Base-by-base conservation (phyloP, 192 early-diverging fungal species). In the Coemansia sp. region DNA sequence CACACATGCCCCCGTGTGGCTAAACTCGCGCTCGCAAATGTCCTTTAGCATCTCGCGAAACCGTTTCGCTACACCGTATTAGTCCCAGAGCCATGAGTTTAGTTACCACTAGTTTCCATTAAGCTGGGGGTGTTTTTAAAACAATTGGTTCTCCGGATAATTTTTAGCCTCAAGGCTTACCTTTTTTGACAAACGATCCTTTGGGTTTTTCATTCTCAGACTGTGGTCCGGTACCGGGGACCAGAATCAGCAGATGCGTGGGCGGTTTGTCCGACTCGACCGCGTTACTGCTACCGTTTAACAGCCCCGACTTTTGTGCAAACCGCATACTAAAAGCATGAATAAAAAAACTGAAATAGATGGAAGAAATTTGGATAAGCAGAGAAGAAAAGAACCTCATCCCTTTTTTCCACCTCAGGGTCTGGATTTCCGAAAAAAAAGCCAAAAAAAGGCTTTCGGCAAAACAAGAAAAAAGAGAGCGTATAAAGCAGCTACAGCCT, bases 221-320 rank as follows among this genome's bases (percentile, higher is more conserved):
- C 26, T 77, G 74, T 23, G 74, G 74, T 1, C 74, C 74, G 10
- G 74, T 77, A n/a, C 74, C 74, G 0, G 74, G 74, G 4, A 77
- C 74, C 2, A 77, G 50, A 11, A 77, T 66, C 22, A 60, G 34
- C 55, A 70, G 47, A 48, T 77, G 74, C 2, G 74, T 77, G 30
- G 59, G n/a, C n/a, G n/a, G n/a, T n/a, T n/a, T 30, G 8, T 36
- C 46, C 32, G 17, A 1, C 20, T 30, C 31, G 23, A 38, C 19
- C 17, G 10, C 10, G 9, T 43, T 35, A 1, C 15, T 17, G 3
- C 27, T 30, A 22, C 39, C 21, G 14, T n/a, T 38, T 0, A 25
- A n/a, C 2, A 15, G n/a, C 10, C 17, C 29, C 19, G 38, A 30
- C 17, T 27, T n/a, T 22, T 40, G 51, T 5, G 51, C 10, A 20